A percentile compares a stretch with the other conserved stretches of the same genome.
These are phyloP conservation scores for Barnettozyma pratensis DNA, from an alignment of 805 yeast species.

Conservation along the genomic window DNA sequence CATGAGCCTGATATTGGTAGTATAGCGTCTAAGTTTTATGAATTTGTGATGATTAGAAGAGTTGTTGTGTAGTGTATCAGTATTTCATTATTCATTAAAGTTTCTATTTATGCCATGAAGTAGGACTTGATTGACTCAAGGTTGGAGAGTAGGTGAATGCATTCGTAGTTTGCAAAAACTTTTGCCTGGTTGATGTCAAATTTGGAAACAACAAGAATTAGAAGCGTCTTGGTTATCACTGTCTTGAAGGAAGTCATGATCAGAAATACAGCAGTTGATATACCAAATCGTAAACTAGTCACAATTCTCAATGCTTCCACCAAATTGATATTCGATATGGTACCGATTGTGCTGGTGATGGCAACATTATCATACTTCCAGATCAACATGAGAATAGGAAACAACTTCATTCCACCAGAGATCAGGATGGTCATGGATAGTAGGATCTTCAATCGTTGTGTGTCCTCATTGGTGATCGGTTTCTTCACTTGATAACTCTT, in stretches of 20 bases:
- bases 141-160: not conserved
- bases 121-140: not conserved
- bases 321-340: conserved; percentile 56
- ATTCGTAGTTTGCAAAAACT: conserved; percentile 31
- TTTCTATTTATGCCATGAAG: not conserved
- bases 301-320: conserved; percentile 57
- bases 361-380: conserved; percentile 93
- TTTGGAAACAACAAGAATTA: conserved; percentile 13
- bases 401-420: conserved; percentile 73
- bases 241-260: conserved; percentile 9
- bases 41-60: no score
- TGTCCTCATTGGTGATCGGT: conserved; percentile 8
- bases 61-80: not conserved
- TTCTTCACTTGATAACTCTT: conserved; percentile 10
- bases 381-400: conserved; percentile 89
- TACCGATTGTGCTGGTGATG: conserved; percentile 52
- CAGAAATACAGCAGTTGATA: conserved; percentile 10
- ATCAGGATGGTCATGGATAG: conserved; percentile 66
- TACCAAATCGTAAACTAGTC: conserved; percentile 23
- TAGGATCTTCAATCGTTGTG: conserved; percentile 30
- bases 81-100: not conserved
- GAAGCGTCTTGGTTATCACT: conserved; percentile 11
- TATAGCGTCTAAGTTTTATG: no score
- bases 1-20: no score
- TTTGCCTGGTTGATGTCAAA: conserved; percentile 35